These are phyloP conservation scores for Talinum fruticosum DNA, from an alignment of 148 eudicot genomes.

Conservation along the genomic window DNA sequence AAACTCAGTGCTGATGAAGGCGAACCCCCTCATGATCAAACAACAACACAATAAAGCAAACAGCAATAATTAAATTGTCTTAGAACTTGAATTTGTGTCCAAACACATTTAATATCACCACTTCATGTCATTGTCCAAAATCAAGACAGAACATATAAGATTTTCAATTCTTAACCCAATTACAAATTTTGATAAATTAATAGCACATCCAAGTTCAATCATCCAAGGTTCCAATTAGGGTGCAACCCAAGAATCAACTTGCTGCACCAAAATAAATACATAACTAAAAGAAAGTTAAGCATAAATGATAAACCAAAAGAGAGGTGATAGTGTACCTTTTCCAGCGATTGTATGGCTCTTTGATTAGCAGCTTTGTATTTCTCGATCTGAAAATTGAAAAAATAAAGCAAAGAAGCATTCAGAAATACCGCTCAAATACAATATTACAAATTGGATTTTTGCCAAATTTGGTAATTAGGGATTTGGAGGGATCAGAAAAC, in stretches of 20 bases:
- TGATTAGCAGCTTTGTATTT: conserved; percentile 80
- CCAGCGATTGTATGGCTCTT: conserved; percentile 69
- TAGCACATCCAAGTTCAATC: neutral
- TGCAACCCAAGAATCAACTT: neutral
- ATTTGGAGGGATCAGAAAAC: neutral
- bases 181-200: too few relatives aligned
- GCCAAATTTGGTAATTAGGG: neutral
- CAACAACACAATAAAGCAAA: neutral
- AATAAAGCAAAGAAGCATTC: neutral
- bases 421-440: neutral
- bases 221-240: neutral
- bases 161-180: neutral
- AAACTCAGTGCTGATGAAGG: neutral
- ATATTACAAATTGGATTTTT: neutral
- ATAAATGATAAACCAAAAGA: neutral
- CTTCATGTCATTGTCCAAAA: neutral
- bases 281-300: neutral
- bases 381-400: conserved; percentile 45
- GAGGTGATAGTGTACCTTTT: conserved; percentile 45
- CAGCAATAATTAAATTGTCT: neutral
- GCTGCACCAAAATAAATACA: neutral
- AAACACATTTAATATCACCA: neutral
- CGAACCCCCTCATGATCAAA: neutral
- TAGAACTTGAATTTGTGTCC: neutral
- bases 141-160: neutral